Conservation (phyloP, 768 basidiomycete species). For the Mycena galericulata region DNA sequence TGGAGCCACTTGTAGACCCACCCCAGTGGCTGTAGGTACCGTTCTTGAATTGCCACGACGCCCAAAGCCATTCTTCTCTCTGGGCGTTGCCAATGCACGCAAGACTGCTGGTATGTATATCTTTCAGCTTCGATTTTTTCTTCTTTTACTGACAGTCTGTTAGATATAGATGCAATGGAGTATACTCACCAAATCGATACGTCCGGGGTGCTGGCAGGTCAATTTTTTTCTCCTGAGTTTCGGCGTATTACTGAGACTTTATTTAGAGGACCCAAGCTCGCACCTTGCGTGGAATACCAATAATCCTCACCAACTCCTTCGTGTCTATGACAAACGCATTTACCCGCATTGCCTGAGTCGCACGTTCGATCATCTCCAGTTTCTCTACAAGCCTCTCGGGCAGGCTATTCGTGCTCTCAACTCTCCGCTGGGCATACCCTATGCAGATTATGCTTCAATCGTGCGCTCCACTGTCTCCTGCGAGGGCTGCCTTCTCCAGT, state of each 20-base stretch:
- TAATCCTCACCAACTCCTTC: background rate
- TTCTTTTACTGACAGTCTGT: background rate
- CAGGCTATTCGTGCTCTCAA: background rate
- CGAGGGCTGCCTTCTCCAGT: background rate
- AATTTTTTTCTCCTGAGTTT: background rate
- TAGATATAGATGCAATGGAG: background rate
- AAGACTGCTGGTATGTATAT: background rate
- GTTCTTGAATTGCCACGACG: background rate
- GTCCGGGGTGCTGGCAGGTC: background rate
- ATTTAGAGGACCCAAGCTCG: background rate
- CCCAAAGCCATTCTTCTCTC: background rate
- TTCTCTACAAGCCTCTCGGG: background rate
- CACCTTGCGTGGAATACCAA: background rate
- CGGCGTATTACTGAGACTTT: background rate
- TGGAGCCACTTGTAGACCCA: background rate
- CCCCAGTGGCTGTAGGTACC: background rate
- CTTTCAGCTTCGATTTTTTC: background rate
- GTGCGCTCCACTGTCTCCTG: background rate
- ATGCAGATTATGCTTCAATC: background rate
- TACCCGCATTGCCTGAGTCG: background rate
- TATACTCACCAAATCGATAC: background rate
- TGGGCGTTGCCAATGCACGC: background rate
- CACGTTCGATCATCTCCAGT: background rate
- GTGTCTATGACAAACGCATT: background rate
- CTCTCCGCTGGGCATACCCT: background rate